phyloP scores from a whole-genome alignment of 1,139 yeast species.

The Hansenula sp. region DNA sequence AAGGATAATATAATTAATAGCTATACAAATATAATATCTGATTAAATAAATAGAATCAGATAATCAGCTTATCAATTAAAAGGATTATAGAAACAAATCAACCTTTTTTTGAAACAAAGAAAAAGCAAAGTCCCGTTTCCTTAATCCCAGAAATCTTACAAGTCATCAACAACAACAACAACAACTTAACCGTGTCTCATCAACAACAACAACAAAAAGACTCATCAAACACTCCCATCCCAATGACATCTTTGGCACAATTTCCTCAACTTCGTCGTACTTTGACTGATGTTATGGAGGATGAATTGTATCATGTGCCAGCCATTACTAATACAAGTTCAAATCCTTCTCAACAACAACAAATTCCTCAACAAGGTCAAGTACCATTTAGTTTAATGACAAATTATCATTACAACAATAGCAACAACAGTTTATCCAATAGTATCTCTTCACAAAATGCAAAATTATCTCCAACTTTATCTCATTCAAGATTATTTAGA shows the following conservation, averaged over 20 bases:
- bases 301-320: constrained; percentile 51
- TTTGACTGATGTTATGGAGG: constrained; percentile 58
- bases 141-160: background rate
- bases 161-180: background rate
- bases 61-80: too few species aligned
- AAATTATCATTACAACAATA: constrained; percentile 7
- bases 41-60: too few species aligned
- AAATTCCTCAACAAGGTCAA: constrained; percentile 1
- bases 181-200: background rate
- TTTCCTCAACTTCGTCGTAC: constrained; percentile 49
- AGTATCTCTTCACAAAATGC: constrained; percentile 1
- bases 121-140: background rate
- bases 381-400: background rate
- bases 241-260: constrained; percentile 44
- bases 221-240: background rate
- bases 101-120: too few species aligned
- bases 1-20: too few species aligned
- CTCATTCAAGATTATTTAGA: constrained; percentile 13
- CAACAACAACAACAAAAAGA: background rate
- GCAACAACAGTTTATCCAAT: constrained; percentile 6
- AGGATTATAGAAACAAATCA: too few species aligned
- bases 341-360: constrained; percentile 27
- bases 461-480: constrained; percentile 12
- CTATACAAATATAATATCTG: too few species aligned
- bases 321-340: constrained; percentile 3